Base-by-base conservation (phyloP, 148 eudicot species). In the Oxyria digyna region DNA sequence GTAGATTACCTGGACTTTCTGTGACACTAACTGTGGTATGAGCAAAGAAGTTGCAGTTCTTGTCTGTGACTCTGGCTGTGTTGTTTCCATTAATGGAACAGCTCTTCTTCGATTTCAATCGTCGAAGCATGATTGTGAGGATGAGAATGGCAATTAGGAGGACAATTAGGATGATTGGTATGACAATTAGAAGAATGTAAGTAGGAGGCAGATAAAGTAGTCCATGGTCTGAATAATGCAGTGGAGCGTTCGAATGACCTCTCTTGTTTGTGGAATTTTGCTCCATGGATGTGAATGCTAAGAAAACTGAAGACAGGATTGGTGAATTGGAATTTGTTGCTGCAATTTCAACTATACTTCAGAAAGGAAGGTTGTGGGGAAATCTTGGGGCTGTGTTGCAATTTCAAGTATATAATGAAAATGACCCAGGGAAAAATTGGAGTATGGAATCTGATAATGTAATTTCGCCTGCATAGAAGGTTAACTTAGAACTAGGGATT, bases 111-210 rank as follows among this genome's bases (percentile, higher is more conserved):
- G 71, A 71, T 42, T 81, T 84, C 15, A 81, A 78, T 24, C 92
- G 82, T 5, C 89, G 77, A 33, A 93, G 85, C 75, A 86, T 78
- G 40, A 84, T 46, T 6, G 79, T 57, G 27, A 93, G 77, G 1
- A 85, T 70, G 1, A 81, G 17, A 20, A 86, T 77, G 26, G 85
- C 72, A 14, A 78, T 48, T 48, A 93, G 74, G n/a, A 93, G 75
- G 69, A 89, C 27, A n/a, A 85, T 33, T 18, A 89, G 71, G 74
- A 82, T 73, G 54, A 85, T 75, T 13, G 95, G 96, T 41, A 87
- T 45, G 75, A 77, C 73, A 33, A 89, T 76, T 0, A 84, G 46
- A 23, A 93, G 90, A 52, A 82, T 70, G 52, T 88, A 57, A 37
- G 87, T 71, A 15, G 78, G 71, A 42, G 33, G 67, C 29, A 57